Conservation (phyloP, 179 eudicot genomes). For the Vitellaria paradoxa region DNA sequence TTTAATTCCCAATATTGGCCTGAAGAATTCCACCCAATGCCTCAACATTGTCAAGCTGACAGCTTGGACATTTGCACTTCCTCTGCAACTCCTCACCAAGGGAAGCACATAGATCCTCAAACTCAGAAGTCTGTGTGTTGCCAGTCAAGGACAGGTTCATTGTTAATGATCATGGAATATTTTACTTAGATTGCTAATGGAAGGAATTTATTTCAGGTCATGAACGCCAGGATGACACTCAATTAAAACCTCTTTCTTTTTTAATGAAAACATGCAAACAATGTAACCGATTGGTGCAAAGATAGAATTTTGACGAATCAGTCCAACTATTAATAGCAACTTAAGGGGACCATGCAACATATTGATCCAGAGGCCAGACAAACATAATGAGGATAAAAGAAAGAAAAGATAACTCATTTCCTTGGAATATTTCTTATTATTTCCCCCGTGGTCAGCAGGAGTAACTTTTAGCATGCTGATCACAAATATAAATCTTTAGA, state of each 20-base stretch:
- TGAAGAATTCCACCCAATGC: slow-evolving; percentile 56
- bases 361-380: not conserved
- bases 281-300: not conserved
- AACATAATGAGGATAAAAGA: not conserved
- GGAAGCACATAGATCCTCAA: slow-evolving; percentile 52
- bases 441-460: not conserved
- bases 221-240: not conserved
- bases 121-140: slow-evolving; percentile 60
- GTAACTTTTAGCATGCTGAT: not conserved
- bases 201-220: not conserved
- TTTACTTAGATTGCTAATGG: not conserved
- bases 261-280: not conserved
- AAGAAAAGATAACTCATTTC: not conserved
- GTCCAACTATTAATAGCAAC: not conserved
- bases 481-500: not conserved
- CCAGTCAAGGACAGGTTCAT: slow-evolving; percentile 43
- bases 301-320: not conserved
- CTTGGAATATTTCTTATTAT: not conserved
- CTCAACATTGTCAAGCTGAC: slow-evolving; percentile 60
- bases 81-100: slow-evolving; percentile 71
- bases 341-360: not conserved
- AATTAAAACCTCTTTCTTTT: not conserved
- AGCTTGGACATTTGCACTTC: slow-evolving; percentile 59
- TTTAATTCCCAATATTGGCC: slow-evolving; percentile 32
- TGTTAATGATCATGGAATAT: not conserved